A percentile compares a stretch with the other conserved stretches of the same genome.
Evolutionary conservation across 225 moss, liverwort and hornwort species (phyloP).

Genomic region (Marchantia polymorpha): DNA sequence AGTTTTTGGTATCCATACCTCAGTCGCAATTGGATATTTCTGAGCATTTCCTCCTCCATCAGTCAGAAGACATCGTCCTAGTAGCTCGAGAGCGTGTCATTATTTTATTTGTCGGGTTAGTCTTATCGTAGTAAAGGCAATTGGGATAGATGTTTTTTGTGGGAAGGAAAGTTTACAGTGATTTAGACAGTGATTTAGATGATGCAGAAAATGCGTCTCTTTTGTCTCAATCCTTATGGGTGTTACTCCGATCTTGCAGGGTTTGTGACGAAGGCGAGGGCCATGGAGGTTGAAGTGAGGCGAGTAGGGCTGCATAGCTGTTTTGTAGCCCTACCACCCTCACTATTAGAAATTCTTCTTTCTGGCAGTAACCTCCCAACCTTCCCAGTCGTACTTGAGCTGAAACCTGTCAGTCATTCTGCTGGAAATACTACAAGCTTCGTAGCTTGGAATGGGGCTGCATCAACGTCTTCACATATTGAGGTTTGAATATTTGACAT

Average conservation of each 20-base stretch:
- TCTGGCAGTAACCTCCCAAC: constrained; percentile 55
- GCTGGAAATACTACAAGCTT: constrained; percentile 49
- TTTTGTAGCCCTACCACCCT: constrained; percentile 72
- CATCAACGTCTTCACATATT: constrained; percentile 63
- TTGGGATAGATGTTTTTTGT: too few relatives aligned
- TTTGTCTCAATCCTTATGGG: too few relatives aligned
- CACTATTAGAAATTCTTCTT: constrained; percentile 71
- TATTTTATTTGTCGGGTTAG: too few relatives aligned
- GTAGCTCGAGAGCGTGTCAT: too few relatives aligned
- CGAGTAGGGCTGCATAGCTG: constrained; percentile 80
- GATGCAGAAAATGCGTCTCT: neutral
- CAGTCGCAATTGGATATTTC: too few relatives aligned
- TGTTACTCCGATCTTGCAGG: too few relatives aligned
- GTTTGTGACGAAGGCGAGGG: neutral
- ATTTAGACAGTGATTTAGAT: neutral
- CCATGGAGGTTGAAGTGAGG: constrained; percentile 90
- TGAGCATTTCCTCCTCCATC: too few relatives aligned
- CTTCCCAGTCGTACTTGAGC: constrained; percentile 85
- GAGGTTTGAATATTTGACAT: constrained; percentile 49
- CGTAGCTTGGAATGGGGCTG: constrained; percentile 94
- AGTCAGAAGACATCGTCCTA: too few relatives aligned
- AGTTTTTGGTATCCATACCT: too few relatives aligned
- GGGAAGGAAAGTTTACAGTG: neutral
- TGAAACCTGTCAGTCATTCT: constrained; percentile 39
- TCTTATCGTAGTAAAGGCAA: too few relatives aligned